These are phyloP conservation scores for Lipomyces chichibuensis DNA, from an alignment of 805 yeast species.

Conservation along the genomic window DNA sequence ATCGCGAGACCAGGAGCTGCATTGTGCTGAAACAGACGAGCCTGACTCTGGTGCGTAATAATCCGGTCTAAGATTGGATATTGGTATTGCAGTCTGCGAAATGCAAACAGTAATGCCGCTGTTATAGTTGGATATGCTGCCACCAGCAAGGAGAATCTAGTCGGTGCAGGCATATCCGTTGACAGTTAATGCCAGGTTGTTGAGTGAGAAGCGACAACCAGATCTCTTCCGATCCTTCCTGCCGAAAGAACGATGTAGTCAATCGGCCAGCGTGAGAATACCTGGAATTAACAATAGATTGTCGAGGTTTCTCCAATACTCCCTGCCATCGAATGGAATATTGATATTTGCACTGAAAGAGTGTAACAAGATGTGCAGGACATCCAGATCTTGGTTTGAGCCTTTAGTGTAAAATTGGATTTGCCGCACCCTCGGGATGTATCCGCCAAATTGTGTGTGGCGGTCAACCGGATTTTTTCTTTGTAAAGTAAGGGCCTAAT, in stretches of 20 bases:
- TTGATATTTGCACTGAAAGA: neutral
- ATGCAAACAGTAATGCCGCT: conserved; percentile 33
- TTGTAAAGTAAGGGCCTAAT: neutral
- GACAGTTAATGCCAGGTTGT: neutral
- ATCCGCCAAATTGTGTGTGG: neutral
- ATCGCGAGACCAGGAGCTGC: conserved; percentile 9
- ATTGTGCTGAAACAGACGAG: conserved; percentile 17
- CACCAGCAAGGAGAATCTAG: conserved; percentile 29
- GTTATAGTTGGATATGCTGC: conserved; percentile 36
- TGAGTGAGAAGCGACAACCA: neutral
- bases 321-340: neutral
- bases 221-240: neutral
- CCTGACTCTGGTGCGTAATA: conserved; percentile 18
- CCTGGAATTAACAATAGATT: neutral
- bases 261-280: neutral
- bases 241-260: neutral
- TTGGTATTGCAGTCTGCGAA: conserved; percentile 29
- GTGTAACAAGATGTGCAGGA: neutral
- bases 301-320: neutral
- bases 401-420: neutral
- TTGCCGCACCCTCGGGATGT: neutral
- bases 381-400: neutral
- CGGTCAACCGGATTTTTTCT: neutral
- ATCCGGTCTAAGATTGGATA: conserved; percentile 31
- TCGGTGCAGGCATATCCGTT: conserved; percentile 26